phyloP scores from a whole-genome alignment of 345 rosid species.

The Populus nigra region DNA sequence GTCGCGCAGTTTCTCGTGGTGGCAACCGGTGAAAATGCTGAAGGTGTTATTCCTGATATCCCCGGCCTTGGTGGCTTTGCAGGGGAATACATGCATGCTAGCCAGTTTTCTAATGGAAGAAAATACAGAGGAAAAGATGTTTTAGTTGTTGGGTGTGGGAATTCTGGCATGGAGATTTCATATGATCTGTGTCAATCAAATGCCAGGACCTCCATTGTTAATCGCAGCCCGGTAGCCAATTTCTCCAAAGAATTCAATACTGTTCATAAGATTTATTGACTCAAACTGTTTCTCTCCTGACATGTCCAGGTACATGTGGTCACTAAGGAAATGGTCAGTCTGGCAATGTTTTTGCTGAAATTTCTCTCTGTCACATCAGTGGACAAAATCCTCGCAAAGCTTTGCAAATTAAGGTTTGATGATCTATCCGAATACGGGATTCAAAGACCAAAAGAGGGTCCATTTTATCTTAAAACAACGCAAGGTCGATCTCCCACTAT shows the following conservation, averaged over 20 bases:
- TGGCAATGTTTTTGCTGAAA: conserved; percentile 28
- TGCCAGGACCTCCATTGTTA: conserved; percentile 43
- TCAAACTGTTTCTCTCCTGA: too few species aligned
- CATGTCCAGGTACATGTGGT: conserved; percentile 22
- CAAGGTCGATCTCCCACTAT: conserved; percentile 1
- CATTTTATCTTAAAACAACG: neutral
- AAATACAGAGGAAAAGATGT: conserved; percentile 33
- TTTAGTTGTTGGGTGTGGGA: conserved; percentile 63
- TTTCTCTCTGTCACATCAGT: conserved; percentile 25
- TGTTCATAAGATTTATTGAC: too few species aligned
- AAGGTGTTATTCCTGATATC: conserved; percentile 37
- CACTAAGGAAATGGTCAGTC: conserved; percentile 29
- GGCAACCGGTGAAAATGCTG: conserved; percentile 49
- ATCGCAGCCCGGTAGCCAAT: conserved; percentile 35
- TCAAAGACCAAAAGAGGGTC: neutral
- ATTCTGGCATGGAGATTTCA: conserved; percentile 68
- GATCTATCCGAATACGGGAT: neutral
- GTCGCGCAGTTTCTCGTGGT: conserved; percentile 41
- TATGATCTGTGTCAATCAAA: conserved; percentile 39
- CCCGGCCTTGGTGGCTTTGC: conserved; percentile 36
- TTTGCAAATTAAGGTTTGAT: conserved; percentile 22
- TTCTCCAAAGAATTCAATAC: too few species aligned
- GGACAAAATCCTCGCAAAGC: conserved; percentile 25
- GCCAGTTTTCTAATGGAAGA: conserved; percentile 34
- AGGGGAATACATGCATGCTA: conserved; percentile 49